These are phyloP conservation scores for Paraglomus occultum DNA, from an alignment of 192 early-diverging fungal species.

Conservation along the genomic window DNA sequence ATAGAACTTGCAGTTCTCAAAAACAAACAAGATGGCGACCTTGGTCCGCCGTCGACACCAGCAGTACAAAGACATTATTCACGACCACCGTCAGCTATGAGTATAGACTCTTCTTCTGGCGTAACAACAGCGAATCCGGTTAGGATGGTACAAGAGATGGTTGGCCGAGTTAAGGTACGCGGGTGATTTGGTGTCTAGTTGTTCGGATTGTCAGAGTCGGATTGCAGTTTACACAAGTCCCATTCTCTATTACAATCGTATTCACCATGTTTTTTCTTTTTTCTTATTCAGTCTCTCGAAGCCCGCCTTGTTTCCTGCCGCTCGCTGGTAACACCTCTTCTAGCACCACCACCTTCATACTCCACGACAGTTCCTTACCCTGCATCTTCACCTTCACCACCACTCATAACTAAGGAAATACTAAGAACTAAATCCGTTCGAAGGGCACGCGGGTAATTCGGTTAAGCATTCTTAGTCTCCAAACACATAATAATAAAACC, in stretches of 20 bases:
- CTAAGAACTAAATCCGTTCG: too few species aligned
- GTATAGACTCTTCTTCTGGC: background rate
- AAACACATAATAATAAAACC: too few species aligned
- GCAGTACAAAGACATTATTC: slow-evolving; percentile 27
- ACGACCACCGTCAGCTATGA: slow-evolving; percentile 15
- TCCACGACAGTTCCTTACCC: slow-evolving; percentile 35
- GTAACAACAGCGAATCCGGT: slow-evolving; percentile 55
- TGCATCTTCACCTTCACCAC: slow-evolving; percentile 27
- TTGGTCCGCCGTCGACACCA: slow-evolving; percentile 28
- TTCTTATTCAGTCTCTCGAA: slow-evolving; percentile 56
- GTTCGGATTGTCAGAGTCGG: background rate
- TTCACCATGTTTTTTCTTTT: background rate
- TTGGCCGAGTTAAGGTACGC: slow-evolving; percentile 68
- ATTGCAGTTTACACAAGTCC: too few species aligned
- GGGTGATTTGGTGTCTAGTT: background rate
- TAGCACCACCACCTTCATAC: slow-evolving; percentile 56
- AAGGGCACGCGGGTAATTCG: too few species aligned
- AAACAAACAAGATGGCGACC: slow-evolving; percentile 40
- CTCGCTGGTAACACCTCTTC: slow-evolving; percentile 68
- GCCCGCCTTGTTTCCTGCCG: slow-evolving; percentile 70
- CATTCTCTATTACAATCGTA: background rate
- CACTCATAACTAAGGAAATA: background rate
- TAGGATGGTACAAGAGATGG: slow-evolving; percentile 72
- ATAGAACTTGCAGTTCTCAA: slow-evolving; percentile 54
- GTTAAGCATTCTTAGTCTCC: too few species aligned